Evolutionary conservation across 2,329 filamentous ascomycete genomes (phyloP).

Genomic region (Fusarium hostae): DNA sequence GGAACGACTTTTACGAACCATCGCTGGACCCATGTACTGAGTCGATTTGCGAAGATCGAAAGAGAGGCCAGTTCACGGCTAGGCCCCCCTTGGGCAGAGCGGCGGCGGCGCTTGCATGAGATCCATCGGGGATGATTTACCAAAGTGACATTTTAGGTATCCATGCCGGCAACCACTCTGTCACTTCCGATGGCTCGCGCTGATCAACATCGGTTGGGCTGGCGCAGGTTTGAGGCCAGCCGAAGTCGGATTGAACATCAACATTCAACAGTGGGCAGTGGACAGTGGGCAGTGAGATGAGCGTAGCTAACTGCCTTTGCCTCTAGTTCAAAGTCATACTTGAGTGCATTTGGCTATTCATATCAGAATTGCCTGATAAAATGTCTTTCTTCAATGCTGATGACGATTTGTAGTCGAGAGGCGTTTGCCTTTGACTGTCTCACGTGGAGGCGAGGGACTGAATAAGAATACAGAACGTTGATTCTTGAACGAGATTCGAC

Average conservation of each 20-base stretch:
- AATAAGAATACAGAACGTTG: background rate
- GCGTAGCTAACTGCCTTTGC: background rate
- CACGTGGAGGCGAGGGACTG: background rate
- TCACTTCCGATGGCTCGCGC: slow-evolving; percentile 38
- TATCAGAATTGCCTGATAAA: background rate
- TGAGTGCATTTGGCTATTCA: background rate
- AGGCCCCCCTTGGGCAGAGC: slow-evolving; percentile 8
- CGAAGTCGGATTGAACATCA: slow-evolving; percentile 17
- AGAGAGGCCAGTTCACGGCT: slow-evolving; percentile 10
- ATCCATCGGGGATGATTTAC: slow-evolving; percentile 36
- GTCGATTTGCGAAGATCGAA: slow-evolving; percentile 43
- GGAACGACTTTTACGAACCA: slow-evolving; percentile 6
- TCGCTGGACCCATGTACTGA: slow-evolving; percentile 16
- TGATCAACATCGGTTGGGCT: slow-evolving; percentile 32
- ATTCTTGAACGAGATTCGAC: slow-evolving; percentile 3
- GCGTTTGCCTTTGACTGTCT: background rate
- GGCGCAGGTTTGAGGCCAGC: slow-evolving; percentile 33
- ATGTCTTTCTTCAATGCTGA: background rate
- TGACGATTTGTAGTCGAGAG: background rate
- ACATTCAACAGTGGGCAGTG: background rate
- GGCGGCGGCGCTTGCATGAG: slow-evolving; percentile 37
- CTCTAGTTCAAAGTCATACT: background rate
- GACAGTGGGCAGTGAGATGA: background rate
- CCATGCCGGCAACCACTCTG: slow-evolving; percentile 33
- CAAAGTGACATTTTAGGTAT: slow-evolving; percentile 34